These are phyloP conservation scores for Heterobasidion parviporum DNA, from an alignment of 1,284 basidiomycete genomes.

Conservation along the genomic window DNA sequence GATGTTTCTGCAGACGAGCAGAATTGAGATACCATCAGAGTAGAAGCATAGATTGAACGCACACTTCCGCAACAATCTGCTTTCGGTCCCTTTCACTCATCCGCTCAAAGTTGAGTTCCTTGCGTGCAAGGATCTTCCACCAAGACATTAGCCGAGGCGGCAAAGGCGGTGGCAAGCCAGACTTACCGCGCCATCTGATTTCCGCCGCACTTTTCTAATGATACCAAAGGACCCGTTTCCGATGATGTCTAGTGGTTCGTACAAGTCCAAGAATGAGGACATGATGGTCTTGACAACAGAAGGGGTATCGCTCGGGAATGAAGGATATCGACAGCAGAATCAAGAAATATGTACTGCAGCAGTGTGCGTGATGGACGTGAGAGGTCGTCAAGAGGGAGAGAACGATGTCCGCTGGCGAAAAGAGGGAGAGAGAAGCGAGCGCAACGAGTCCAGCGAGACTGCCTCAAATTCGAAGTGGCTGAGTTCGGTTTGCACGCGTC, in stretches of 20 bases:
- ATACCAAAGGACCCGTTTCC: slow-evolving; percentile 98
- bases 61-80: slow-evolving; percentile 99
- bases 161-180: not conserved
- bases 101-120: slow-evolving; percentile 92
- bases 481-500: not conserved
- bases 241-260: slow-evolving; percentile 86
- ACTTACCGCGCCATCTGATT: slow-evolving; percentile 78
- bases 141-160: too few relatives aligned
- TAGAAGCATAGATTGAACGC: slow-evolving; percentile 27
- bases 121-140: slow-evolving; percentile 80
- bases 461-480: not conserved
- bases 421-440: too few relatives aligned
- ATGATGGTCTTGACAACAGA: slow-evolving; percentile 15
- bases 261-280: slow-evolving; percentile 56
- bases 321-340: not conserved
- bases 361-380: not conserved
- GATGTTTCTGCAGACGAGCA: slow-evolving; percentile 63
- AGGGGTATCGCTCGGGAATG: not conserved
- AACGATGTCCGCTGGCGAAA: not conserved
- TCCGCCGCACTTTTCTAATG: slow-evolving; percentile 86
- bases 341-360: not conserved
- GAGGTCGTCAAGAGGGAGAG: not conserved
- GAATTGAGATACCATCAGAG: not conserved
- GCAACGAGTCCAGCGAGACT: too few relatives aligned
- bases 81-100: slow-evolving; percentile 91